These are phyloP conservation scores for Penicillium cosmopolitanum DNA, from an alignment of 495 filamentous ascomycete genomes.

Conservation along the genomic window DNA sequence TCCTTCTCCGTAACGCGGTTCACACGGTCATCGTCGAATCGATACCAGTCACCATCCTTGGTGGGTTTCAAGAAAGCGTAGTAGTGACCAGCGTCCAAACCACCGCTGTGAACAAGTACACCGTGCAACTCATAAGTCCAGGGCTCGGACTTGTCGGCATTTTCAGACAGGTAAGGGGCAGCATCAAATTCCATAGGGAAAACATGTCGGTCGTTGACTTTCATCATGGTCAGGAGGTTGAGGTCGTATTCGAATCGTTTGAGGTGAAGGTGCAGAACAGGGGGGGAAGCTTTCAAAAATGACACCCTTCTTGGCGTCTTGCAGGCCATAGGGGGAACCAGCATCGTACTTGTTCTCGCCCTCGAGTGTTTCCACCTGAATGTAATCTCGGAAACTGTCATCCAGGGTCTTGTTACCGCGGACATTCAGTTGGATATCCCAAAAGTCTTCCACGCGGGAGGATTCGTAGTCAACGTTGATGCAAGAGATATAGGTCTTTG, in stretches of 20 bases:
- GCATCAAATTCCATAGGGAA: slow-evolving; percentile 95
- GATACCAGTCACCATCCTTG: slow-evolving; percentile 93
- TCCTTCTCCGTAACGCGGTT: slow-evolving; percentile 90
- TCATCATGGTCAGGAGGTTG: slow-evolving; percentile 95
- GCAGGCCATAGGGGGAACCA: slow-evolving; percentile 81
- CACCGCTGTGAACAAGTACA: slow-evolving; percentile 94
- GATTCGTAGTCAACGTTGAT: slow-evolving; percentile 98
- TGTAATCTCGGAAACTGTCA: slow-evolving; percentile 94
- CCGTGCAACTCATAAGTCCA: slow-evolving; percentile 93
- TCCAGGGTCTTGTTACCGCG: slow-evolving; percentile 89
- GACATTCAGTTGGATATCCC: slow-evolving; percentile 98
- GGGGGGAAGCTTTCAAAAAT: slow-evolving; percentile 94
- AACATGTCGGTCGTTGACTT: slow-evolving; percentile 97
- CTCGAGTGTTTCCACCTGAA: slow-evolving; percentile 93
- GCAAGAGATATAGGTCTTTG: slow-evolving; percentile 97
- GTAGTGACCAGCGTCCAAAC: slow-evolving; percentile 98
- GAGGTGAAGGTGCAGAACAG: slow-evolving; percentile 92
- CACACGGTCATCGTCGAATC: slow-evolving; percentile 95
- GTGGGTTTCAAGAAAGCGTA: slow-evolving; percentile 95
- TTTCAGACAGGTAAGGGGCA: slow-evolving; percentile 80
- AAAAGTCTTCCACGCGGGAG: slow-evolving; percentile 93
- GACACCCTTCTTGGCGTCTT: slow-evolving; percentile 96
- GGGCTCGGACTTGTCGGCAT: slow-evolving; percentile 84
- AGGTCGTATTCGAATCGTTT: slow-evolving; percentile 99
- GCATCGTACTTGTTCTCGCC: slow-evolving; percentile 99